A percentile compares a stretch with the other conserved stretches of the same genome.
phyloP scores from a whole-genome alignment of 2,329 filamentous ascomycete species.

The Stemphylium lycopersici region DNA sequence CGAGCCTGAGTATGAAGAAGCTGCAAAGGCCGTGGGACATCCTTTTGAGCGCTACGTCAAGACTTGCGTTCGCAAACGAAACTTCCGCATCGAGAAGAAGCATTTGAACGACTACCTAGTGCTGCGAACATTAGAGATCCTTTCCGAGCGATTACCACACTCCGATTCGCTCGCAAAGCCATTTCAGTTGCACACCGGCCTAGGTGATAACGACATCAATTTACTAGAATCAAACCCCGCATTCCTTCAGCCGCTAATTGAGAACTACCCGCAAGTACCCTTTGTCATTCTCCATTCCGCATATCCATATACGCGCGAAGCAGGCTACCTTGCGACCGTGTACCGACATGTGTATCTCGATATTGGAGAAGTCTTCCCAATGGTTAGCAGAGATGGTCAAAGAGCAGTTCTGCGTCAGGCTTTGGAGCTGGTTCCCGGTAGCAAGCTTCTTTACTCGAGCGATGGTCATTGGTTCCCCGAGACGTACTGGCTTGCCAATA shows the following conservation, averaged over 20 bases:
- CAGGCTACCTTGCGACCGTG: conserved; percentile 76
- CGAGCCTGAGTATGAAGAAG: conserved; percentile 52
- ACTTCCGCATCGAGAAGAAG: conserved; percentile 64
- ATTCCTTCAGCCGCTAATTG: conserved; percentile 75
- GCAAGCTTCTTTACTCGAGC: conserved; percentile 80
- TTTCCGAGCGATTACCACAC: conserved; percentile 51
- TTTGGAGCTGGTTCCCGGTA: conserved; percentile 74
- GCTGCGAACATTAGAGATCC: conserved; percentile 64
- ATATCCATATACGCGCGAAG: conserved; percentile 80
- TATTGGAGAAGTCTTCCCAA: conserved; percentile 82
- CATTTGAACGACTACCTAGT: conserved; percentile 74
- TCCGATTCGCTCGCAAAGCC: conserved; percentile 65
- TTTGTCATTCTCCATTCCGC: conserved; percentile 81
- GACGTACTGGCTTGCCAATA: conserved; percentile 74
- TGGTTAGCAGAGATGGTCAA: conserved; percentile 77
- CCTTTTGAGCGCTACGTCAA: conserved; percentile 53
- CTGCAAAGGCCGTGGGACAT: conserved; percentile 40
- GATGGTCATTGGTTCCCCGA: conserved; percentile 82
- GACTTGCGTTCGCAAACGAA: conserved; percentile 45
- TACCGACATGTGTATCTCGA: conserved; percentile 84
- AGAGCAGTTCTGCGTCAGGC: conserved; percentile 72
- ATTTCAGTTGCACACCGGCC: conserved; percentile 81
- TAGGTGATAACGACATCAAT: conserved; percentile 80
- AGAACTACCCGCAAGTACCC: conserved; percentile 69
- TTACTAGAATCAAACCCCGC: conserved; percentile 74